phyloP scores from a whole-genome alignment of 176 grass and related monocot genomes.

The Hordeum vulgare region MorexV3_pseudomolecules_assembly NC_058522.1:515815241-515815740 shows the following conservation, averaged over 20 bases:
- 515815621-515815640: conserved; percentile 27
- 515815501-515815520: conserved; percentile 46
- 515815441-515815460: conserved; percentile 23
- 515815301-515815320: not conserved
- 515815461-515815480: conserved; percentile 30
- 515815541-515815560: conserved; percentile 35
- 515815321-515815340: not conserved
- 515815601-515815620: conserved; percentile 39
- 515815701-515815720: conserved; percentile 67
- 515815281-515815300: not conserved
- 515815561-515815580: conserved; percentile 36
- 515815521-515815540: conserved; percentile 40
- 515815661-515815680: conserved; percentile 56
- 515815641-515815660: conserved; percentile 56
- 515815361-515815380: not conserved
- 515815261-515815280: not conserved
- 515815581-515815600: conserved; percentile 44
- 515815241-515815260: not conserved
- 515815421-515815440: not conserved
- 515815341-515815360: not conserved
- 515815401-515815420: not conserved
- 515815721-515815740: conserved; percentile 66
- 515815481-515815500: conserved; percentile 37
- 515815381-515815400: no score
- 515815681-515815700: conserved; percentile 69